Evolutionary conservation across 176 grass and related monocot genomes (phyloP), one percentile per base, ranked within the genome.

Genomic region (Ampelocalamus luodianensis): DNA sequence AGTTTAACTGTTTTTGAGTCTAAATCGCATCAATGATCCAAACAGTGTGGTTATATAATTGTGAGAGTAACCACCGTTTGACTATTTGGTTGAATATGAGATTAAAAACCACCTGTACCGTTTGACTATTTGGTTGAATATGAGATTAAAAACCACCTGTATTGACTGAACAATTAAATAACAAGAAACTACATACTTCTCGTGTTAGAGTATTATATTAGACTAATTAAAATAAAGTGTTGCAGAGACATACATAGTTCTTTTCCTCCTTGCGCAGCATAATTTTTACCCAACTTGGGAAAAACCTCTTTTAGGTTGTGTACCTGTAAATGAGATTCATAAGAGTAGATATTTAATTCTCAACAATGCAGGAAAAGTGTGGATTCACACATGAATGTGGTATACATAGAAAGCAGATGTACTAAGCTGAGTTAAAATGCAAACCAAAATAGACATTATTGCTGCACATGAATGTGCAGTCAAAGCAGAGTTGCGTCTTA

Each of bases 201-300:
- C 2, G 2, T 22, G 9, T 55, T 55, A 55, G 6, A 55, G 18
- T 55, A 22, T 8, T 55, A 22, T 22, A 22, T 8, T 55, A 55
- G 18, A 55, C 6, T 55, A 55, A 55, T 22, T 20, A 55, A 55
- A 55, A 55, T 9, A 18, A 55, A 55, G 53, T 55, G 18, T 55
- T 22, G 6, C 53, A 55, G 50, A 87, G 50, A 87, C 93, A 46
- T 89, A 99, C 96, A 80, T 70, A 87, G 49, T 73, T 94, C 93
- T 71, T 66, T 91, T 92, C 94, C 91, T 92, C 88, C 91, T 88
- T 94, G 96, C 74, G 93, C 93, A 62, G 90, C 90, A 88, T 92
- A 96, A 80, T 99, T 99, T 89, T 96, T 96, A 68, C 92, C 82
- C 76, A 96, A 83, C 78, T 90, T 92, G 48, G 86, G 87, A 74